phyloP scores from a whole-genome alignment of 129 eudicot genomes.

The Flaveria sonorensis region DNA sequence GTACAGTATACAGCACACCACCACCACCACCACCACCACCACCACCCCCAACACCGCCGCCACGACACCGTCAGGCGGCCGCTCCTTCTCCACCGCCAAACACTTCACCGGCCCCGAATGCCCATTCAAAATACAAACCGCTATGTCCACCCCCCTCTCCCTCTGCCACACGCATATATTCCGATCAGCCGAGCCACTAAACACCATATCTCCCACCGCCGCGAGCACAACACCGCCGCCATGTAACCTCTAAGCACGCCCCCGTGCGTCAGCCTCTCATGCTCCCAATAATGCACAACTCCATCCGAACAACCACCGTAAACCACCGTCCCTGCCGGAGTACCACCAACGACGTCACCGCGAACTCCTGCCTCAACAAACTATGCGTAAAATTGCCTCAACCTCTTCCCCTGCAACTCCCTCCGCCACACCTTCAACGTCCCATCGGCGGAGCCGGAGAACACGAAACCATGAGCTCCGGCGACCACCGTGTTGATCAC shows the following conservation, averaged over 20 bases:
- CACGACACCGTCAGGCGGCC: too few species aligned
- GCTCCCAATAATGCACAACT: constrained; percentile 64
- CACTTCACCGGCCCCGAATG: constrained; percentile 87
- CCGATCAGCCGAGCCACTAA: constrained; percentile 75
- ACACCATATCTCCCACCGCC: constrained; percentile 48
- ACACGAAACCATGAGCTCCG: constrained; percentile 60
- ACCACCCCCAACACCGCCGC: too few species aligned
- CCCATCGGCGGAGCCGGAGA: constrained; percentile 80
- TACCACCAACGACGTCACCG: constrained; percentile 65
- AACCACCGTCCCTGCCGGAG: constrained; percentile 33
- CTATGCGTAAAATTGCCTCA: constrained; percentile 62
- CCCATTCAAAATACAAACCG: constrained; percentile 59
- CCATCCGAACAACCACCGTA: constrained; percentile 82
- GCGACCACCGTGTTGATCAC: constrained; percentile 69
- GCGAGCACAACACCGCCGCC: constrained; percentile 67
- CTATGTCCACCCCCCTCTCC: constrained; percentile 38
- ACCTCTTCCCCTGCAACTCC: constrained; percentile 62
- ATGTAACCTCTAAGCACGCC: constrained; percentile 66
- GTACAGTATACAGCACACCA: constrained; percentile 41
- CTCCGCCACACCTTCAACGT: constrained; percentile 67
- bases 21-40: constrained; percentile 11
- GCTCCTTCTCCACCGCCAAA: constrained; percentile 61
- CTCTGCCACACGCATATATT: constrained; percentile 73
- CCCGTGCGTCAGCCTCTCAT: constrained; percentile 42
- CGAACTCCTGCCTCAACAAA: constrained; percentile 66